These are phyloP conservation scores for Amanita phalloides DNA, from an alignment of 768 basidiomycete species.

Conservation along the genomic window DNA sequence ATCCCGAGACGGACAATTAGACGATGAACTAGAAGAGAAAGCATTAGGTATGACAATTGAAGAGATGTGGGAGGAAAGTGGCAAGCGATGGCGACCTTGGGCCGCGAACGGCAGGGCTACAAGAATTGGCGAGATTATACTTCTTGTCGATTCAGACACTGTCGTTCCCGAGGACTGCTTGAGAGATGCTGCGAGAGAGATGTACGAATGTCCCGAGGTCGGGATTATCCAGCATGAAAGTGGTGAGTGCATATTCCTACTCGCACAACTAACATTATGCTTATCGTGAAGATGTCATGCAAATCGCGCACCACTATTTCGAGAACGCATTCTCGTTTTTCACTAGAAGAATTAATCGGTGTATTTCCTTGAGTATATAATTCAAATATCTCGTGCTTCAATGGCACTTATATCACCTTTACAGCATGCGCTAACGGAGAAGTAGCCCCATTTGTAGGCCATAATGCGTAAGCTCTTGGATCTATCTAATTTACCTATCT, in stretches of 20 bases:
- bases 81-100: slow-evolving; percentile 49
- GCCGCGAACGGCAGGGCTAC: slow-evolving; percentile 61
- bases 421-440: slow-evolving; percentile 70
- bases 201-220: slow-evolving; percentile 61
- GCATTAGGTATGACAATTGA: slow-evolving; percentile 67
- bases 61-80: slow-evolving; percentile 52
- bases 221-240: slow-evolving; percentile 85
- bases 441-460: slow-evolving; percentile 75
- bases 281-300: slow-evolving; percentile 52
- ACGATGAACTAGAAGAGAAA: slow-evolving; percentile 52
- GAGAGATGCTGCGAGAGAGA: slow-evolving; percentile 77
- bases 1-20: slow-evolving; percentile 19
- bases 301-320: slow-evolving; percentile 80
- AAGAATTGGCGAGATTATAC: slow-evolving; percentile 65
- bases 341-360: slow-evolving; percentile 69
- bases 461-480: slow-evolving; percentile 44
- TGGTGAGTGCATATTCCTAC: slow-evolving; percentile 23
- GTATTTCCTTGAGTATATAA: slow-evolving; percentile 58
- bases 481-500: neutral
- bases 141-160: slow-evolving; percentile 74
- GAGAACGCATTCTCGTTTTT: slow-evolving; percentile 85
- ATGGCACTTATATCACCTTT: slow-evolving; percentile 13
- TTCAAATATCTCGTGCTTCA: slow-evolving; percentile 8
- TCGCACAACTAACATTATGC: neutral
- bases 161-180: slow-evolving; percentile 78